Evolutionary conservation across 2,329 filamentous ascomycete genomes (phyloP).

Genomic region (Curvularia eragrostidis): DNA sequence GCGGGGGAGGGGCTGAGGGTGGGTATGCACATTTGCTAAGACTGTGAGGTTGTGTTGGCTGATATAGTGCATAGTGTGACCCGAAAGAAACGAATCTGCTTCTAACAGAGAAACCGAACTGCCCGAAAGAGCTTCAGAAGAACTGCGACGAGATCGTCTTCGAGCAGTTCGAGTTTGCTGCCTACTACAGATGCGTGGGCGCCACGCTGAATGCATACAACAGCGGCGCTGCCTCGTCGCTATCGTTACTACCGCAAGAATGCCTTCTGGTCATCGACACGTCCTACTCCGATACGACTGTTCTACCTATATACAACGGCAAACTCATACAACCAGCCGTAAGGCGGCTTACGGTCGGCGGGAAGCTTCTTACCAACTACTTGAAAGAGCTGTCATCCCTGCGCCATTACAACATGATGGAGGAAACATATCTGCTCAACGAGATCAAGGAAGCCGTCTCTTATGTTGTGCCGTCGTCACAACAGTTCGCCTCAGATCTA

Average conservation of each 20-base stretch:
- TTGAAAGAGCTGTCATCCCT: constrained; percentile 88
- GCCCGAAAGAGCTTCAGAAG: constrained; percentile 77
- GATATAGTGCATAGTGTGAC: constrained; percentile 62
- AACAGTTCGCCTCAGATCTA: constrained; percentile 72
- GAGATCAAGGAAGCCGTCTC: constrained; percentile 93
- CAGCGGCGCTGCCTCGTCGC: constrained; percentile 52
- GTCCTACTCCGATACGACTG: constrained; percentile 90
- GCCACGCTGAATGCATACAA: constrained; percentile 82
- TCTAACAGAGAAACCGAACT: constrained; percentile 85
- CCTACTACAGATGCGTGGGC: constrained; percentile 78
- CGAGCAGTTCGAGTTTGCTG: constrained; percentile 92
- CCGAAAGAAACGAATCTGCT: constrained; percentile 83
- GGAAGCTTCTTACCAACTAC: constrained; percentile 92
- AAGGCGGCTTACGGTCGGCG: constrained; percentile 86
- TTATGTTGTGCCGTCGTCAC: constrained; percentile 73
- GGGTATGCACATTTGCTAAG: constrained; percentile 35
- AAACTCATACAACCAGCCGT: constrained; percentile 80
- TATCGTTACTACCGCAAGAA: constrained; percentile 68
- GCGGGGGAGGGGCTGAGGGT: constrained; percentile 66
- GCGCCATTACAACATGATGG: constrained; percentile 93
- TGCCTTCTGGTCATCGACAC: constrained; percentile 88
- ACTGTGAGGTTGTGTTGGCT: constrained; percentile 8
- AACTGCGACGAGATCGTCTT: constrained; percentile 97
- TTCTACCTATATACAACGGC: constrained; percentile 84
- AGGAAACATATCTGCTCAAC: constrained; percentile 91